These are phyloP conservation scores for Curvularia eragrostidis DNA, from an alignment of 2,329 filamentous ascomycete species.

Conservation along the genomic window DNA sequence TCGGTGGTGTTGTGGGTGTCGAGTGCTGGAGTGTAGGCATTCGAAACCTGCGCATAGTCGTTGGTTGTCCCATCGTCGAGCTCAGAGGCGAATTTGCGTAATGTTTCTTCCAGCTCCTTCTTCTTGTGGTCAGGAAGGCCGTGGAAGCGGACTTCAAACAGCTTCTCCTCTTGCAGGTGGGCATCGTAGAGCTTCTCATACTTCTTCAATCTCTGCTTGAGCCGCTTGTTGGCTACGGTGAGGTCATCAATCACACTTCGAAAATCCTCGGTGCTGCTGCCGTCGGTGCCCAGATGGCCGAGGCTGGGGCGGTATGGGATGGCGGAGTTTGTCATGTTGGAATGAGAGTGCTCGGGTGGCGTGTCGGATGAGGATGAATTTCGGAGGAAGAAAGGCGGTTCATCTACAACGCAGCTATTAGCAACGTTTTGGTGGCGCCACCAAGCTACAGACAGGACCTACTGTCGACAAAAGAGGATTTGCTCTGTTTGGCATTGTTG, in stretches of 20 bases:
- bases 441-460: slow-evolving; percentile 19
- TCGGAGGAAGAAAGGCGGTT: slow-evolving; percentile 55
- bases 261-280: slow-evolving; percentile 74
- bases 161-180: slow-evolving; percentile 73
- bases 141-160: slow-evolving; percentile 85
- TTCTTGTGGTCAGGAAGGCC: slow-evolving; percentile 75
- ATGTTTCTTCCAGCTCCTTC: slow-evolving; percentile 74
- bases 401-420: slow-evolving; percentile 39
- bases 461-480: slow-evolving; percentile 52
- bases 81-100: slow-evolving; percentile 73
- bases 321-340: slow-evolving; percentile 16
- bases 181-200: slow-evolving; percentile 72
- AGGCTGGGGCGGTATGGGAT: slow-evolving; percentile 45
- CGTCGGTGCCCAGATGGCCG: slow-evolving; percentile 52
- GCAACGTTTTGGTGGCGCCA: background rate
- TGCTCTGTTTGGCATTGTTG: slow-evolving; percentile 53
- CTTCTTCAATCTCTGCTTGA: slow-evolving; percentile 75
- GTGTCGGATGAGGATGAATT: slow-evolving; percentile 55
- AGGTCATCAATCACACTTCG: slow-evolving; percentile 86
- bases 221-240: slow-evolving; percentile 80
- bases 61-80: slow-evolving; percentile 57
- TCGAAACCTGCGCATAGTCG: slow-evolving; percentile 36
- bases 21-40: slow-evolving; percentile 54
- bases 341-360: slow-evolving; percentile 47
- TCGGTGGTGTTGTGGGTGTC: slow-evolving; percentile 62